Base-by-base conservation (phyloP, 176 grass and related monocot genomes). In the Olyra latifolia region DNA sequence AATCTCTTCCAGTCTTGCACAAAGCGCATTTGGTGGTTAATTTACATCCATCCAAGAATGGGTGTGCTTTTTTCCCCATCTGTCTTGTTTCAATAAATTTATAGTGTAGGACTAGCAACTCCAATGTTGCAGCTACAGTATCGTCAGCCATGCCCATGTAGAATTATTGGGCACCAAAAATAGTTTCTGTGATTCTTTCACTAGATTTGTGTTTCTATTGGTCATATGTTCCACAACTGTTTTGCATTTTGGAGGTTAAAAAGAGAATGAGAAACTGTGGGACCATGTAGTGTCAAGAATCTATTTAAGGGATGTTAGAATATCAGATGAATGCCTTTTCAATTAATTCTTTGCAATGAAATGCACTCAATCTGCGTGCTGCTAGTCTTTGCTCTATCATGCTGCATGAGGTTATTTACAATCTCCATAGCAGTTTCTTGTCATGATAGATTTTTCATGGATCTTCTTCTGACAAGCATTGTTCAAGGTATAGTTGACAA, bases 131-230 rank as follows among this genome's bases (percentile, higher is more conserved):
- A 56, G 62, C 28, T 38, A 49, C 8, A 16, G 3, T 7, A 54
- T 74, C 7, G 45, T 35, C n/a, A 50, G 35, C 25, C 64, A 32
- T 87, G 64, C 35, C 20, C 64, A 32, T 87, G 64, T 80, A 28
- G 14, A 81, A 82, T 76, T 70, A 70, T n/a, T 12, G 23, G 63
- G 27, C 39, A 10, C 13, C 1, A 2, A 29, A 44, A 29, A 75
- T 68, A 49, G 50, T 41, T 55, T 13, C 4, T 62, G 20, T 56
- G 2, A 38, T 62, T 47, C 29, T 20, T 62, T 3, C 7, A 5
- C 29, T 62, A 28, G 24, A 72, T 63, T 52, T 72, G 68, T 53
- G 14, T 73, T 62, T 61, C 25, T 82, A 70, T 46, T 23, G 24
- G 27, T 29, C 41, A 50, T 35, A 25, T 17, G 56, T 82, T 62